phyloP scores from a whole-genome alignment of 2,329 filamentous ascomycete species.

The Pseudocercospora vitis region DNA sequence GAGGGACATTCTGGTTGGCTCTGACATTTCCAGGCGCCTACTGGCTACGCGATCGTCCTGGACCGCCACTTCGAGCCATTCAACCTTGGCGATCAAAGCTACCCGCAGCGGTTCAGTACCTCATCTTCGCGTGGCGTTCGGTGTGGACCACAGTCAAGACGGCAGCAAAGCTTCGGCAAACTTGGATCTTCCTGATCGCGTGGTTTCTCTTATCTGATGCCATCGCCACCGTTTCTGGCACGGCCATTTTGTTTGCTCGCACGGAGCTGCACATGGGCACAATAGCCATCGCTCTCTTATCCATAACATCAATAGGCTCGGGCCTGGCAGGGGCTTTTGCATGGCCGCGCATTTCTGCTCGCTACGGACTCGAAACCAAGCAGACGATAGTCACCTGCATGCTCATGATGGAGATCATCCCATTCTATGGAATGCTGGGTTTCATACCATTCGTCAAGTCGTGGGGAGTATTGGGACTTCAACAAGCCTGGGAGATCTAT shows the following conservation, averaged over 20 bases:
- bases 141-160: slow-evolving; percentile 74
- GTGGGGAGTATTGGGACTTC: slow-evolving; percentile 75
- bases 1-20: slow-evolving; percentile 83
- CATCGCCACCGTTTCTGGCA: slow-evolving; percentile 90
- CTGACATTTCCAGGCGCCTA: slow-evolving; percentile 82
- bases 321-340: slow-evolving; percentile 85
- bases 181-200: slow-evolving; percentile 72
- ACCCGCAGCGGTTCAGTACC: slow-evolving; percentile 57
- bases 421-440: slow-evolving; percentile 80
- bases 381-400: slow-evolving; percentile 85
- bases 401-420: slow-evolving; percentile 81
- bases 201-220: slow-evolving; percentile 95
- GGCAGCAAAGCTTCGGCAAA: slow-evolving; percentile 67
- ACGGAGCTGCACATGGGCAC: slow-evolving; percentile 85
- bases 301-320: slow-evolving; percentile 79
- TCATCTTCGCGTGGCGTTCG: slow-evolving; percentile 78
- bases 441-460: slow-evolving; percentile 73
- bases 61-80: slow-evolving; percentile 67
- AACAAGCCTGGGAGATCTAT: slow-evolving; percentile 91
- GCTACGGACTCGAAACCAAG: slow-evolving; percentile 67
- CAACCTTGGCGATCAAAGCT: slow-evolving; percentile 23
- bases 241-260: slow-evolving; percentile 88
- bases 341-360: slow-evolving; percentile 75
- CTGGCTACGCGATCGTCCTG: slow-evolving; percentile 66
- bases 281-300: slow-evolving; percentile 81